A percentile compares a stretch with the other conserved stretches of the same genome.
These are phyloP conservation scores for Oldenlandia corymbosa DNA, from an alignment of 257 asterid species.

Conservation along the genomic window DNA sequence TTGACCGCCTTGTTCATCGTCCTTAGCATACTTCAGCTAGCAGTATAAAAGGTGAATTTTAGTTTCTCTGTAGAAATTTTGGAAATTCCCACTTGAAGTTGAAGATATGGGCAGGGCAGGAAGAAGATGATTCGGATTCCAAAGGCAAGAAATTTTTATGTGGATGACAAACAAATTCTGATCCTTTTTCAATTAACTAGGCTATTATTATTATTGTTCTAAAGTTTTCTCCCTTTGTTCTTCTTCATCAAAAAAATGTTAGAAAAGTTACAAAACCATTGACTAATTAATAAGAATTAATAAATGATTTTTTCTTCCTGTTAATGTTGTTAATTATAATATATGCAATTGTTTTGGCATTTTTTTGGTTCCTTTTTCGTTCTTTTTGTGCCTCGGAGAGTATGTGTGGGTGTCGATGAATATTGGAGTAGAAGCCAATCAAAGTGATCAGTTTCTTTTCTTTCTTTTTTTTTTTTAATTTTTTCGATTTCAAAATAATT, in stretches of 20 bases:
- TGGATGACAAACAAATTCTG: slow-evolving; percentile 9
- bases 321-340: background rate
- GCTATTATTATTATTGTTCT: background rate
- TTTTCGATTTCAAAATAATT: background rate
- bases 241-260: no score
- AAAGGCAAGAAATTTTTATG: background rate
- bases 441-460: background rate
- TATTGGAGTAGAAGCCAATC: background rate
- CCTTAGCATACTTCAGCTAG: slow-evolving; percentile 17
- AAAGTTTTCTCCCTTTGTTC: background rate
- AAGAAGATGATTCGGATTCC: background rate
- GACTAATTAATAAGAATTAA: slow-evolving; percentile 3
- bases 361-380: background rate
- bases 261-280: background rate
- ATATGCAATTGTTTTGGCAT: background rate
- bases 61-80: background rate
- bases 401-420: background rate
- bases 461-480: background rate
- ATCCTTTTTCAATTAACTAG: background rate
- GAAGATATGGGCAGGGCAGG: background rate
- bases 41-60: slow-evolving; percentile 8
- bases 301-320: background rate
- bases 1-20: slow-evolving; percentile 16
- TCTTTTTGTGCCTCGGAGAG: background rate
- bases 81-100: background rate